Conservation (phyloP, 2,329 filamentous ascomycete genomes). For the Fusarium multiceps region DNA sequence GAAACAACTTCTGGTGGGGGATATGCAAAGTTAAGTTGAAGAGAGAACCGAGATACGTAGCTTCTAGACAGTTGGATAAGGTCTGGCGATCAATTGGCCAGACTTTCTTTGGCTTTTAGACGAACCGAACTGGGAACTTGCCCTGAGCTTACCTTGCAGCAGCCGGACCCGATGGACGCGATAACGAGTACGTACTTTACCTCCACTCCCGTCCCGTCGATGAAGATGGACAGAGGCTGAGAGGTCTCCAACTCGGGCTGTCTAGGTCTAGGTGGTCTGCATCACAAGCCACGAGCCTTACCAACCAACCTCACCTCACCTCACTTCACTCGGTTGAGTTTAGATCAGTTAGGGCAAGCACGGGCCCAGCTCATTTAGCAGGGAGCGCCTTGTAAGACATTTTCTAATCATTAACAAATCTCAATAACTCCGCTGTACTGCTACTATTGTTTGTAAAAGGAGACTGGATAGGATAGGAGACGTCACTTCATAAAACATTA, state of each 20-base stretch:
- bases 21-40: constrained; percentile 21
- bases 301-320: constrained; percentile 3
- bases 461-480: constrained; percentile 21
- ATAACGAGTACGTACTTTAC: constrained; percentile 35
- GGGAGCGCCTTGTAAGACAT: constrained; percentile 29
- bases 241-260: constrained; percentile 18
- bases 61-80: constrained; percentile 27
- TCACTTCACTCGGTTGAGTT: constrained; percentile 17
- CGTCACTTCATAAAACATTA: constrained; percentile 1
- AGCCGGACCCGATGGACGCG: constrained; percentile 9
- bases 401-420: constrained; percentile 39
- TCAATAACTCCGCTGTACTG: constrained; percentile 23
- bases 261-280: background rate
- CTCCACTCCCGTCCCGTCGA: constrained; percentile 21
- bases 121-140: constrained; percentile 12
- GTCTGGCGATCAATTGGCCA: constrained; percentile 21
- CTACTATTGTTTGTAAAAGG: background rate
- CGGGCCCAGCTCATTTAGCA: constrained; percentile 36
- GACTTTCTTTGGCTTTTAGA: constrained; percentile 17
- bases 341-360: constrained; percentile 39
- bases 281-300: constrained; percentile 37
- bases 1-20: constrained; percentile 13
- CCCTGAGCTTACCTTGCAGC: constrained; percentile 6
- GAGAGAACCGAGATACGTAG: constrained; percentile 17
- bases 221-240: background rate